Evolutionary conservation across 2,329 filamentous ascomycete species (phyloP).

Genomic region (Verticillium klebahnii): DNA sequence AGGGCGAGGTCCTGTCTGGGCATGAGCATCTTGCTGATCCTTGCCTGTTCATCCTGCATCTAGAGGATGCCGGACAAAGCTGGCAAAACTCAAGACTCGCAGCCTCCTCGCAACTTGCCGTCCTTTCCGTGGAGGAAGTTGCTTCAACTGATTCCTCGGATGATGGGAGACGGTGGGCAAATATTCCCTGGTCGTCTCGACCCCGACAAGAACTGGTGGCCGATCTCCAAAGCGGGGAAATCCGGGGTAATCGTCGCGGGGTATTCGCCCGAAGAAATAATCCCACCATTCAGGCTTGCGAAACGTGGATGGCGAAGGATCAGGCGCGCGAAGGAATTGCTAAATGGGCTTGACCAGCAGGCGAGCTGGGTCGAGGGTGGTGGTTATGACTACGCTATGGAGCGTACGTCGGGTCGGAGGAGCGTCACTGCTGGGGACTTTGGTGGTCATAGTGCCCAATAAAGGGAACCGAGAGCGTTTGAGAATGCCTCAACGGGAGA

Average conservation of each 20-base stretch:
- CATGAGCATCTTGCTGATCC: neutral
- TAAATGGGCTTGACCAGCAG: too few species aligned
- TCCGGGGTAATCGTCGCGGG: neutral
- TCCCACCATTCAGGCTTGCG: neutral
- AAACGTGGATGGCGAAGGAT: neutral
- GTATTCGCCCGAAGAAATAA: neutral
- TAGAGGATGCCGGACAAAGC: too few species aligned
- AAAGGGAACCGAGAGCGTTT: too few species aligned
- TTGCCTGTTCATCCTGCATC: neutral
- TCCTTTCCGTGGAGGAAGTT: neutral
- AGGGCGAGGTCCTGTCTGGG: neutral
- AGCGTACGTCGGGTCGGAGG: too few species aligned
- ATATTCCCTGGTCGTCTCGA: neutral
- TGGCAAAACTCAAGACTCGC: too few species aligned
- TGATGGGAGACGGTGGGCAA: neutral
- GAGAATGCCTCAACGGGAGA: too few species aligned
- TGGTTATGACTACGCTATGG: too few species aligned
- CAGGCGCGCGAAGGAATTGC: neutral
- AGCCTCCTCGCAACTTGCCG: neutral
- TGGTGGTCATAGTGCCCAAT: too few species aligned
- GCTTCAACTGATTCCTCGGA: neutral
- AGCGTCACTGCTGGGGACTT: too few species aligned
- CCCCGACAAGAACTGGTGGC: neutral
- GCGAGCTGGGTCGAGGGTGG: too few species aligned
- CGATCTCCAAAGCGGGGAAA: neutral